Evolutionary conservation across 2,329 filamentous ascomycete species (phyloP), one percentile per base, ranked within the genome.

Genomic region (Fusarium oligoseptatum): DNA sequence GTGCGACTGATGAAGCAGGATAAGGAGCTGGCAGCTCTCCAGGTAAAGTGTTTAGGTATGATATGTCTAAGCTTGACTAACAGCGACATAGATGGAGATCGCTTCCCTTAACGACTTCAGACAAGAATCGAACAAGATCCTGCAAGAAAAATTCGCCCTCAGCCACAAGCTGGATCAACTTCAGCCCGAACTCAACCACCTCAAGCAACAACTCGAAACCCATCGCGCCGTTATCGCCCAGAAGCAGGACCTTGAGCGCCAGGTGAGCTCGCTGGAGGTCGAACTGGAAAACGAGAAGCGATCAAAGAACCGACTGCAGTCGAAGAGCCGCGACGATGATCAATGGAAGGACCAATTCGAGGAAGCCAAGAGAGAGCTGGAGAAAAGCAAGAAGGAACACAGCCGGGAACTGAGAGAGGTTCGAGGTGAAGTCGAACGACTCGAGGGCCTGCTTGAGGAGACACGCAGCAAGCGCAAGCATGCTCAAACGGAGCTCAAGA

Each of bases 281-380:
- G 93, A 97, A 77, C 87, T 98, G 3, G 94, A 95, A 74, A 94
- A 93, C 75, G 94, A 97, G 80, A 96, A 83, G 69, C 79, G 81
- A 65, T 81, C 81, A 3, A 82, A 80, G 34, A 76, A 81, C 32
- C 79, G 79, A 15, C 75, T 79, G n/a, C 76, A 80, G 37, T 75
- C 79, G 27, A 79, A 78, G 45, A 78, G 76, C 22, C 74, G 83
- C 75, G 85, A 84, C 57, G 73, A 84, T 80, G 80, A 88, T 80
- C 81, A 89, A 50, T 76, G 84, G 45, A 82, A 80, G 39, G 76
- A 80, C 4, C 80, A 78, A n/a, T 74, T 85, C 3, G 80, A 83
- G 15, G 81, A 83, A 10, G 74, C 80, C 5, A 85, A 83, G 75
- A 84, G 83, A 56, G 85, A 88, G 58, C 84, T 83, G 43, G 82